Evolutionary conservation across 1,284 basidiomycete genomes (phyloP), one percentile per base, ranked within the genome.

Genomic region (Apiotrichum mycotoxinovorans): DNA sequence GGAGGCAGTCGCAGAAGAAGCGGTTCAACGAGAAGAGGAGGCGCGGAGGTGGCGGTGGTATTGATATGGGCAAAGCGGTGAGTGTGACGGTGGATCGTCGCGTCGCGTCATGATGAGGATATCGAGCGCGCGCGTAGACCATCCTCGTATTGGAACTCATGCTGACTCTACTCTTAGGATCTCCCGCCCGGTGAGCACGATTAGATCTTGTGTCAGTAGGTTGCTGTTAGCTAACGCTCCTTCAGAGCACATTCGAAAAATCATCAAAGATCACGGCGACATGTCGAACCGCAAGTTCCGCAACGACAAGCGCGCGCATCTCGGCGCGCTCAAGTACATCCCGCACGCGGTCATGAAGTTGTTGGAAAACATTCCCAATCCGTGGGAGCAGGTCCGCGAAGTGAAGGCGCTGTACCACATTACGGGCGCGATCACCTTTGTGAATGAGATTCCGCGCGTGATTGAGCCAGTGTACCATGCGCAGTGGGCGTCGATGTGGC

Each of bases 401-500:
- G 94, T 98, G 3, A 92, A 91, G 12, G 91, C 95, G 22, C 82
- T 98, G 57, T 97, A 97, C 79, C 94, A 97, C 72, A 94, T 99
- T 70, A 98, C 96, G n/a, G 96, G 96, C 66, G 96, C 96, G 49
- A 98, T 99, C 77, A 98, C 96, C 1, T 98, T 99, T 71, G 94
- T 99, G 68, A 98, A 98, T 79, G 93, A 98, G 77, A 88, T 97
- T 41, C 96, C 96, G 49, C 87, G 91, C 47, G 87, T 98, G 63
- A 90, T 98, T 60, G 94, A 98, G 74, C 96, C 96, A 7, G 85
- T 99, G 65, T 98, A 97, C 78, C 96, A 99, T 74, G 94, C 96
- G 0, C 96, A 98, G 72, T 98, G 96, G 96, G 94, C 92, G 69
- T 90, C 91, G 4, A 98, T 98, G 96, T 99, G 96, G 96, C 82